Evolutionary conservation across 2,329 filamentous ascomycete genomes (phyloP).

Genomic region (Verticillium alfalfae): DNA sequence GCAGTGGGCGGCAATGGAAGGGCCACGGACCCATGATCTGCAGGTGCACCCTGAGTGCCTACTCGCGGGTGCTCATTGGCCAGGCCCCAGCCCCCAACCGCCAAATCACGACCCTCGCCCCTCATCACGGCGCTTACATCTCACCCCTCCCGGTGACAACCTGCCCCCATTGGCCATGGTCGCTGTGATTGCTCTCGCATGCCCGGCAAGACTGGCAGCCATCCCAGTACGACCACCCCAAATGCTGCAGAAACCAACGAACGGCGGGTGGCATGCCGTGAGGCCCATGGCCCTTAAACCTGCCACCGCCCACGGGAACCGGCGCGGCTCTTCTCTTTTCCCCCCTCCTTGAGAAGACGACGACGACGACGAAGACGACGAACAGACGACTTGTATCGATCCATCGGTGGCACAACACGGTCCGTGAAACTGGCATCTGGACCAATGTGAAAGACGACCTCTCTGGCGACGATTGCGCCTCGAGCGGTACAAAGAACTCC

Average conservation of each 20-base stretch:
- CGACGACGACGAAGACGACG: background rate
- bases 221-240: slow-evolving; percentile 5
- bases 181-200: slow-evolving; percentile 10
- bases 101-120: slow-evolving; percentile 4
- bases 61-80: slow-evolving; percentile 4
- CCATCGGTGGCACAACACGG: background rate
- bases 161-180: slow-evolving; percentile 7
- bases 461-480: background rate
- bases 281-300: slow-evolving; percentile 11
- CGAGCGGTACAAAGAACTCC: background rate
- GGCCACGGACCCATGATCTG: background rate
- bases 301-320: slow-evolving; percentile 4
- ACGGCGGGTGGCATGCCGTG: background rate
- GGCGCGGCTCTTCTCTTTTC: slow-evolving; percentile 1
- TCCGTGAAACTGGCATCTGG: background rate
- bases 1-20: background rate
- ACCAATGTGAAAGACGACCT: background rate
- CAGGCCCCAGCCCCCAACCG: background rate
- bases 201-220: slow-evolving; percentile 8
- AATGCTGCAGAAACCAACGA: slow-evolving; percentile 5
- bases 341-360: background rate
- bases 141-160: slow-evolving; percentile 1
- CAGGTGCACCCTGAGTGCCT: background rate
- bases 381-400: slow-evolving; percentile 2
- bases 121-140: slow-evolving; percentile 10